Conservation (phyloP, 371 early-diverging fungal genomes). For the Mortierella sp. region DNA sequence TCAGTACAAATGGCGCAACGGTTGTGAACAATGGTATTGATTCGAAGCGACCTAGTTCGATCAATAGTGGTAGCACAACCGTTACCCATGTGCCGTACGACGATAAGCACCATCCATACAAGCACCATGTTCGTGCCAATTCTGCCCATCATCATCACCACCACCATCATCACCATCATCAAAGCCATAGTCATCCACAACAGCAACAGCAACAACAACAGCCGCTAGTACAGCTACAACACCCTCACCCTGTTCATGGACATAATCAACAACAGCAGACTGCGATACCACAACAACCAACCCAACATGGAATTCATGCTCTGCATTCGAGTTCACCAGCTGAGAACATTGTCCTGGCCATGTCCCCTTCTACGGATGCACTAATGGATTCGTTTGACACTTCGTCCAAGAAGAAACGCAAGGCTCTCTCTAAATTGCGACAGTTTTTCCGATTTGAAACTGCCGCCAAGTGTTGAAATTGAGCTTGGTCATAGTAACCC, state of each 20-base stretch:
- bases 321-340: not conserved
- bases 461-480: constrained; percentile 15
- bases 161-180: not conserved
- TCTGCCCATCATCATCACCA: constrained; percentile 10
- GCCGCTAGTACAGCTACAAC: not conserved
- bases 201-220: not conserved
- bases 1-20: no score
- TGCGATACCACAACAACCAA: not conserved
- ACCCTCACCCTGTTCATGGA: not conserved
- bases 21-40: not conserved
- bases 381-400: constrained; percentile 26
- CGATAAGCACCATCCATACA: constrained; percentile 44
- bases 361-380: constrained; percentile 36
- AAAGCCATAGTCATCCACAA: not conserved
- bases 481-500: not conserved
- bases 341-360: constrained; percentile 23
- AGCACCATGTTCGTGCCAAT: constrained; percentile 27
- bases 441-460: constrained; percentile 48
- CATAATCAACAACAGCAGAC: not conserved
- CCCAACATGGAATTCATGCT: not conserved
- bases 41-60: constrained; percentile 18
- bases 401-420: constrained; percentile 40
- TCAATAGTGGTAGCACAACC: not conserved
- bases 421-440: constrained; percentile 41
- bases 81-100: constrained; percentile 6